phyloP scores from a whole-genome alignment of 495 filamentous ascomycete species.

The Hypomontagnella submonticulosa region DNA sequence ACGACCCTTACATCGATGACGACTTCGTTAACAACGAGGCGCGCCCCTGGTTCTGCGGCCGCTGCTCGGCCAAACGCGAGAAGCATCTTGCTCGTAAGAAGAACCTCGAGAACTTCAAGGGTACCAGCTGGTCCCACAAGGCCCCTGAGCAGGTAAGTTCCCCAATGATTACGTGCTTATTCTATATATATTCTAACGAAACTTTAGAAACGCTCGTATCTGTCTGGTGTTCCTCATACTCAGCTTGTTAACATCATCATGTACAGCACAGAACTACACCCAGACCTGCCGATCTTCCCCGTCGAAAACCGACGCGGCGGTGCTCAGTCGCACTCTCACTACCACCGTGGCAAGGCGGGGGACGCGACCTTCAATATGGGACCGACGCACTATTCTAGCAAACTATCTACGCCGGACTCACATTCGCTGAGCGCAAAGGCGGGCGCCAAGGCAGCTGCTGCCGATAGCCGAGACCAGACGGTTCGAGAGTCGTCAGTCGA shows the following conservation, averaged over 20 bases:
- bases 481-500: slow-evolving; percentile 46
- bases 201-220: slow-evolving; percentile 52
- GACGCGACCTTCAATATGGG: slow-evolving; percentile 33
- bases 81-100: slow-evolving; percentile 56
- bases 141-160: slow-evolving; percentile 54
- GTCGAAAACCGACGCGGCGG: slow-evolving; percentile 38
- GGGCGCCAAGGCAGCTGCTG: background rate
- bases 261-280: slow-evolving; percentile 50
- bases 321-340: slow-evolving; percentile 50
- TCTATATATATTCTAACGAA: slow-evolving; percentile 45
- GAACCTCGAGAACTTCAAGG: slow-evolving; percentile 41
- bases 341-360: slow-evolving; percentile 9
- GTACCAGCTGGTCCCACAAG: slow-evolving; percentile 59
- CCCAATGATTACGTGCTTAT: slow-evolving; percentile 47
- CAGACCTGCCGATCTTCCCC: slow-evolving; percentile 59
- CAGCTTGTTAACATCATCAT: slow-evolving; percentile 54
- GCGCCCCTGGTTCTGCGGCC: slow-evolving; percentile 78
- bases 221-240: slow-evolving; percentile 50
- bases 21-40: slow-evolving; percentile 73
- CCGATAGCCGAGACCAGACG: slow-evolving; percentile 11
- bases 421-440: slow-evolving; percentile 18
- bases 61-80: slow-evolving; percentile 67
- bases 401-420: slow-evolving; percentile 35
- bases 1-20: slow-evolving; percentile 81
- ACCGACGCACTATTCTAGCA: slow-evolving; percentile 31